Conservation (phyloP, 352 stramenopile genomes). For the Phytophthora palmivora region DNA sequence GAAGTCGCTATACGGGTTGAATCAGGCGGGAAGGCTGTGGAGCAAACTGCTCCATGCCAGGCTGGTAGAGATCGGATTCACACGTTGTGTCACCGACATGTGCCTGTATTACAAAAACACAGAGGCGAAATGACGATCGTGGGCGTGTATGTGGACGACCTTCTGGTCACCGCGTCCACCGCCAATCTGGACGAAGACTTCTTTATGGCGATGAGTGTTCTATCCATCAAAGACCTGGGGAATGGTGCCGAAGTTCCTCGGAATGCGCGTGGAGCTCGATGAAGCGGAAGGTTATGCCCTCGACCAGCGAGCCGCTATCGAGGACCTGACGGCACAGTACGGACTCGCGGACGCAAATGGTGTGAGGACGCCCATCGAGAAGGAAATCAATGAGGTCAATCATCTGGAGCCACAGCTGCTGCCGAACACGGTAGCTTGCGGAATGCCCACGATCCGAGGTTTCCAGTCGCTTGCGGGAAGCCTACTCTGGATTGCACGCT, state of each 20-base stretch:
- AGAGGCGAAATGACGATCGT: no score
- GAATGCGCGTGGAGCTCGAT: conserved; percentile 35
- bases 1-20: conserved; percentile 15
- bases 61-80: background rate
- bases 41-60: conserved; percentile 2
- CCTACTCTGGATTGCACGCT: conserved; percentile 36
- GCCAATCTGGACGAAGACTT: conserved; percentile 4
- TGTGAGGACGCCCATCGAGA: conserved; percentile 9
- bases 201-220: conserved; percentile 4
- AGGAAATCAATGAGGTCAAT: background rate
- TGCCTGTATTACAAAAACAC: conserved; percentile 21
- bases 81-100: conserved; percentile 4
- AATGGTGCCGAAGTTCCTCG: conserved; percentile 34
- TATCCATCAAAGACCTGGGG: conserved; percentile 41
- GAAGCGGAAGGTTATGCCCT: conserved; percentile 10
- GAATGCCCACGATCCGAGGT: conserved; percentile 16
- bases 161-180: conserved; percentile 31
- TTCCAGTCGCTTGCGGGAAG: conserved; percentile 44
- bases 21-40: conserved; percentile 7
- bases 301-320: conserved; percentile 28
- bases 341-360: conserved; percentile 27
- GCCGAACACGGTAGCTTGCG: background rate
- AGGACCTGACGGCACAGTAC: conserved; percentile 28
- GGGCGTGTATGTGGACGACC: conserved; percentile 43
- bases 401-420: background rate